Base-by-base conservation (phyloP, 1,284 basidiomycete genomes). In the Bjerkandera adusta region DNA sequence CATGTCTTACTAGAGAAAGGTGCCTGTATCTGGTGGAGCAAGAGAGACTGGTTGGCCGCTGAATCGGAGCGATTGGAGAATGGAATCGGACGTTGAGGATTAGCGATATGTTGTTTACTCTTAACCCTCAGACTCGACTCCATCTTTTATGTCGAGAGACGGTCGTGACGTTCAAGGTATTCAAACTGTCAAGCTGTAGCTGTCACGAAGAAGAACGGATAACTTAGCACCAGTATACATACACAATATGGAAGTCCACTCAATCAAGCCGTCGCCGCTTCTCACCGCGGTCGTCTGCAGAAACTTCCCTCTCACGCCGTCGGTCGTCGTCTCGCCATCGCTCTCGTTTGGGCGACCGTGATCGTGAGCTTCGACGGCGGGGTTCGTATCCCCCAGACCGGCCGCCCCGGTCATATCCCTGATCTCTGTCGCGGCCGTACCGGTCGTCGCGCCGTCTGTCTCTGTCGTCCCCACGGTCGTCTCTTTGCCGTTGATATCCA, bases 301-400 rank as follows among this genome's bases (percentile, higher is more conserved):
- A 70, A 43, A 72, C 66, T 51, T 76, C 75, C 48, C 71, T 64
- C 47, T 66, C 65, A 49, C 58, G 59, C 43, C 61, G 58, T 25
- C 59, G 50, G 26, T 68, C 55, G 15, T 58, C 59, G 7, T 61
- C 57, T 47, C 60, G 46, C 49, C 58, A 48, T 45, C 55, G 49
- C 32, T 63, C 58, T 25, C 60, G 48, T 49, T 54, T 48, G 1
- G 56, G 57, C 13, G 61, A 58, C 10, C 67, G 61, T 54, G 67
- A 68, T n/a, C 63, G 33, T 15, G 40, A 32, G 25, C 46, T 33
- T 16, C 46, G 38, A 22, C 16, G 33, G 25, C n/a, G n/a, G n/a
- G n/a, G n/a, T n/a, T n/a, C n/a, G n/a, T n/a, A n/a, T n/a, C n/a
- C n/a, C n/a, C 40, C 29, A 44, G 48, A 21, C 25, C 50, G 33